Evolutionary conservation across 2,329 filamentous ascomycete genomes (phyloP).

Genomic region (Sphaerostilbella broomeana): DNA sequence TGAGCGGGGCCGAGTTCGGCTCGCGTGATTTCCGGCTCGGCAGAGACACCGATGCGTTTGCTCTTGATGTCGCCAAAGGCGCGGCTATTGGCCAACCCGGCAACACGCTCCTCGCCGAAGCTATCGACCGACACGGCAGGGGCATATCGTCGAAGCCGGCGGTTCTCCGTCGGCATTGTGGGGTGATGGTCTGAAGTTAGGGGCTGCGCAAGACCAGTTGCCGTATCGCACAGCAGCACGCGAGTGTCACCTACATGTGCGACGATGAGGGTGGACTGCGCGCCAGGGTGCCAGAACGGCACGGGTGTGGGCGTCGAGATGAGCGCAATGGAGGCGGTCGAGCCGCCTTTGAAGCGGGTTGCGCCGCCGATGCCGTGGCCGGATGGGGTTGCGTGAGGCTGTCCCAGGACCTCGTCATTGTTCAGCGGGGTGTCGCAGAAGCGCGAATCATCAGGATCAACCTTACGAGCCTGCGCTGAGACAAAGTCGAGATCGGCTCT

Average conservation of each 20-base stretch:
- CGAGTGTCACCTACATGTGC: constrained; percentile 93
- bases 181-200: constrained; percentile 91
- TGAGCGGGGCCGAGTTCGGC: constrained; percentile 76
- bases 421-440: constrained; percentile 74
- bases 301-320: constrained; percentile 87
- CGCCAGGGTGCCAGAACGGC: constrained; percentile 91
- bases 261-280: constrained; percentile 74
- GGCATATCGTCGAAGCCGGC: constrained; percentile 77
- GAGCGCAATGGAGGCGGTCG: constrained; percentile 81
- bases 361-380: constrained; percentile 63
- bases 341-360: constrained; percentile 83
- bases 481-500: constrained; percentile 94
- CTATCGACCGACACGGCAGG: constrained; percentile 74
- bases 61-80: constrained; percentile 88
- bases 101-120: constrained; percentile 94
- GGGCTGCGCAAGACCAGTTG: constrained; percentile 70
- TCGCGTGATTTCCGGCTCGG: constrained; percentile 81
- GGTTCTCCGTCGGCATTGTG: constrained; percentile 75
- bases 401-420: constrained; percentile 73
- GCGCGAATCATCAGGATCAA: constrained; percentile 64
- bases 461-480: constrained; percentile 76
- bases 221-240: constrained; percentile 80
- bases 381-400: constrained; percentile 46
- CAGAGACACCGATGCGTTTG: constrained; percentile 89
- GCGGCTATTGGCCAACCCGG: constrained; percentile 86